These are phyloP conservation scores for Candida chilensis DNA, from an alignment of 805 yeast genomes.

Conservation along the genomic window DNA sequence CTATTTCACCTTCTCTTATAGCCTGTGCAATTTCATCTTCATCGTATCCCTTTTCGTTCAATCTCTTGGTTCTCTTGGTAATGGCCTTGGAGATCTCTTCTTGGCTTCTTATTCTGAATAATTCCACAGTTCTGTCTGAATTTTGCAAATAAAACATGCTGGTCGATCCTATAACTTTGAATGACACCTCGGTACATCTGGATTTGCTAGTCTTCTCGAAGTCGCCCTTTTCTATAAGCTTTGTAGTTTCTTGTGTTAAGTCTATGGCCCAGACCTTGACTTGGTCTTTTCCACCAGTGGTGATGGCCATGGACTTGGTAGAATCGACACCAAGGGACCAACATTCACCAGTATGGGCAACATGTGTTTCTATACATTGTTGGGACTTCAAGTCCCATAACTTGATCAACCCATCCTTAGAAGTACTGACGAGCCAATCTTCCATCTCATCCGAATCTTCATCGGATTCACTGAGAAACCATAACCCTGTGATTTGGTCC, in stretches of 20 bases:
- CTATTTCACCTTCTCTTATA: conserved; percentile 31
- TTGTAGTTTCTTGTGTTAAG: conserved; percentile 37
- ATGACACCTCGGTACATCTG: conserved; percentile 54
- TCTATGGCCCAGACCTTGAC: conserved; percentile 78
- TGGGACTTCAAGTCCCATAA: conserved; percentile 88
- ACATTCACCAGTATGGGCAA: conserved; percentile 90
- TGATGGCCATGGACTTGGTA: conserved; percentile 38
- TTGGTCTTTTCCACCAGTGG: conserved; percentile 77
- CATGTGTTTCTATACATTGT: conserved; percentile 90
- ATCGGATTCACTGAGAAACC: conserved; percentile 29
- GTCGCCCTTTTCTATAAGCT: conserved; percentile 50
- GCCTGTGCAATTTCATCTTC: conserved; percentile 47
- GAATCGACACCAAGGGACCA: conserved; percentile 64
- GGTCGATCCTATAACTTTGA: conserved; percentile 23
- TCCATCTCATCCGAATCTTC: conserved; percentile 41
- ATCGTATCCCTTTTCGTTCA: conserved; percentile 58
- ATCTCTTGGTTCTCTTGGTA: conserved; percentile 67
- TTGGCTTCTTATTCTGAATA: conserved; percentile 65
- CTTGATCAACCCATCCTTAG: conserved; percentile 88
- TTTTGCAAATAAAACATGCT: conserved; percentile 60
- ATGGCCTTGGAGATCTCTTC: conserved; percentile 77
- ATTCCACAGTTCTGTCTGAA: conserved; percentile 70
- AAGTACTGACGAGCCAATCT: conserved; percentile 65
- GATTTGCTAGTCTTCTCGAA: conserved; percentile 72
- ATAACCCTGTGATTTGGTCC: conserved; percentile 76